A percentile compares a stretch with the other conserved stretches of the same genome.
These are phyloP conservation scores for Tetrahymena borealis DNA, from an alignment of 73 alveolate genomes.

Conservation along the genomic window DNA sequence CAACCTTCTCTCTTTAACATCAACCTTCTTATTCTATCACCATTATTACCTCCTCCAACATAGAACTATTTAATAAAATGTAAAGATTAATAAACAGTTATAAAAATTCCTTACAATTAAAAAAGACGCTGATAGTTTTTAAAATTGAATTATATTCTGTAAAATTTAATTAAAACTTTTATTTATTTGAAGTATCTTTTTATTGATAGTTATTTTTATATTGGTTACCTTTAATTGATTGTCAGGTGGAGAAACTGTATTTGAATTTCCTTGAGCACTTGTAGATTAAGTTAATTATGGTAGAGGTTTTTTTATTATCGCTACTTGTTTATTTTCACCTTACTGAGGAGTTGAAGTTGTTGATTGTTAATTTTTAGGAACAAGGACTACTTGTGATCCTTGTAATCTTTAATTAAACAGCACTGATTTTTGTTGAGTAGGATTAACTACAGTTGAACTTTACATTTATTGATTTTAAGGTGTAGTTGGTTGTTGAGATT, in stretches of 20 bases:
- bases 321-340: not conserved
- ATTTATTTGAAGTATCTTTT: not conserved
- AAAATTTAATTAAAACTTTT: too few relatives aligned
- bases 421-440: not conserved
- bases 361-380: not conserved
- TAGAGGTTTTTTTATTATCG: not conserved
- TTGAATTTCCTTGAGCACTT: not conserved
- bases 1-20: constrained; percentile 52
- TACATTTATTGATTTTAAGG: not conserved
- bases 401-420: not conserved
- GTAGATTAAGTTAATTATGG: not conserved
- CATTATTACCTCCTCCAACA: constrained; percentile 53
- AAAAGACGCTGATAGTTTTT: too few relatives aligned
- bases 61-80: too few relatives aligned
- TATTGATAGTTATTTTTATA: not conserved
- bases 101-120: too few relatives aligned
- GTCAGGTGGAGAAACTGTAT: not conserved
- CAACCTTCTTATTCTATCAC: constrained; percentile 40
- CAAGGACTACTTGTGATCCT: not conserved
- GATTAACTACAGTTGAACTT: not conserved
- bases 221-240: not conserved
- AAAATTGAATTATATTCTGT: too few relatives aligned
- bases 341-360: not conserved
- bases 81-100: too few relatives aligned
- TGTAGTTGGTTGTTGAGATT: not conserved